Base-by-base conservation (phyloP, 345 rosid species). In the Aegle marmelos region DNA sequence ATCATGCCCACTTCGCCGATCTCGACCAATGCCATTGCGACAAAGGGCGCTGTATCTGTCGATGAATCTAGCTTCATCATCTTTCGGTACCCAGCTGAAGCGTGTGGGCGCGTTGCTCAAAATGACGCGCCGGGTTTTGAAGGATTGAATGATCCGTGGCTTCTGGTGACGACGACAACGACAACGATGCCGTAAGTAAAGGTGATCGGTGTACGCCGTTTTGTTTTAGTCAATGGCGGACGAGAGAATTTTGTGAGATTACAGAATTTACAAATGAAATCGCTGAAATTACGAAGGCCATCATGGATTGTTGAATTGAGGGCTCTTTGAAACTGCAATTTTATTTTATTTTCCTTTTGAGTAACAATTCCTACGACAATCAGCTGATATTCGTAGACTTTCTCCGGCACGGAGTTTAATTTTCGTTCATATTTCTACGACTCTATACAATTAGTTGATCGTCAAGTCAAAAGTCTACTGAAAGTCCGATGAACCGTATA, bases 11-110 rank as follows among this genome's bases (percentile, higher is more conserved):
- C 79, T 34, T 68, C 74, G 7, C 79, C 79, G 41, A 76, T 27
- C 79, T 75, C 82, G 21, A 75, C 68, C 50, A 61, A 21, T 27
- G 66, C 82, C 79, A 80, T 75, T 22, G 79, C 75, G 11, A 53
- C 74, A 53, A 80, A 75, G 2, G 82, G 82, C 39, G 70, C 9
- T 21, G 74, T 28, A 25, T 70, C 79, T 28, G 24, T 27, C 37
- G 39, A 16, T 16, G n/a, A 41, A n/a, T 68, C 34, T 14, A 48
- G 27, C 41, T 19, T 30, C 72, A 34, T 68, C 21, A 10, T 68
- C 25, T 68, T 25, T 67, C 19, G 28, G 14, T 9, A 9, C 9
- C 6, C 21, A 19, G 8, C 27, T 11, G 45, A 25, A 64, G 68
- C 45, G 25, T 21, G 33, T 31, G 1, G 45, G 68, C 68, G 7